These are phyloP conservation scores for Leccinum barrowsii DNA, from an alignment of 768 basidiomycete genomes.

Conservation along the genomic window DNA sequence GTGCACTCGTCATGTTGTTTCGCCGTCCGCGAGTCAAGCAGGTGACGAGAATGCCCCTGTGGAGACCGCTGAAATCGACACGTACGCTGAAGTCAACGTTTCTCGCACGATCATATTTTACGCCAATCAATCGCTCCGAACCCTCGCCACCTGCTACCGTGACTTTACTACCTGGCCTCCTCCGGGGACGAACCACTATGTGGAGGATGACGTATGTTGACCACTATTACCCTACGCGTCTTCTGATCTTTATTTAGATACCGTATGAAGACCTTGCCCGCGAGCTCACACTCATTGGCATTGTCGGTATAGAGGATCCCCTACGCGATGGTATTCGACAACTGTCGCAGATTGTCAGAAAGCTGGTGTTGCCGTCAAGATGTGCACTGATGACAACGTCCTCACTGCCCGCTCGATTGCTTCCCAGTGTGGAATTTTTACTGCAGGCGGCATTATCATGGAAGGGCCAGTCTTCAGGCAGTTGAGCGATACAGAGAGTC, in stretches of 20 bases:
- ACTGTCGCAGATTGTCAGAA: slow-evolving; percentile 80
- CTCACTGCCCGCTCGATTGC: slow-evolving; percentile 96
- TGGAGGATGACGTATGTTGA: slow-evolving; percentile 51
- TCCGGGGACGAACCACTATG: slow-evolving; percentile 34
- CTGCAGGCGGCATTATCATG: slow-evolving; percentile 93
- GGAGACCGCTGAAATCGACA: slow-evolving; percentile 59
- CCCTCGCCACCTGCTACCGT: slow-evolving; percentile 90
- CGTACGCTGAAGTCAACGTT: slow-evolving; percentile 75
- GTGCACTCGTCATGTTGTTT: slow-evolving; percentile 71
- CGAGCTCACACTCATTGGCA: slow-evolving; percentile 81
- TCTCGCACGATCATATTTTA: slow-evolving; percentile 94
- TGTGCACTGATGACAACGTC: slow-evolving; percentile 98
- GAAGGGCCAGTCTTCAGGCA: slow-evolving; percentile 93
- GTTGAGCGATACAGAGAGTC: slow-evolving; percentile 64
- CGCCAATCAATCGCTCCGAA: slow-evolving; percentile 92
- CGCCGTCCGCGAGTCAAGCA: slow-evolving; percentile 17
- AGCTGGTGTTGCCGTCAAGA: slow-evolving; percentile 93
- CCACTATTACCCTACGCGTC: neutral
- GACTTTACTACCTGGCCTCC: slow-evolving; percentile 91
- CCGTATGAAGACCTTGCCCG: slow-evolving; percentile 66
- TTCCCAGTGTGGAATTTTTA: slow-evolving; percentile 92
- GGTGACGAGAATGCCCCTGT: slow-evolving; percentile 34
- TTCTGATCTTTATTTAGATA: slow-evolving; percentile 41
- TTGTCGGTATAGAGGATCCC: slow-evolving; percentile 96
- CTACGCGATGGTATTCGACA: slow-evolving; percentile 85